phyloP scores from a whole-genome alignment of 2,329 filamentous ascomycete genomes.

The Colletotrichum sp. region DNA sequence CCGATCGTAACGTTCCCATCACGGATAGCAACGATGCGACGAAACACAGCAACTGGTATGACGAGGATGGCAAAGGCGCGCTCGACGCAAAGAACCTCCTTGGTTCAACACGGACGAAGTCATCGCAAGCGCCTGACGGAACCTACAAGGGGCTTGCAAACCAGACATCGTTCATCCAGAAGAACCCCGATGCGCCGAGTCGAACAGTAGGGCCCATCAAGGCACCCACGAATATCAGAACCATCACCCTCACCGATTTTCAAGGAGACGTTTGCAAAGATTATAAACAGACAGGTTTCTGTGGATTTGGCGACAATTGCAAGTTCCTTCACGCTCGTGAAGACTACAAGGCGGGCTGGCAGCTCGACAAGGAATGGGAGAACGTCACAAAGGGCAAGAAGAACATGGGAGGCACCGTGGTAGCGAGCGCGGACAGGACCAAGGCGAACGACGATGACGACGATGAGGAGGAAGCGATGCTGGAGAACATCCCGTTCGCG shows the following conservation, averaged over 20 bases:
- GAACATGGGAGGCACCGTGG: constrained; percentile 62
- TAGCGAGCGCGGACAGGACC: constrained; percentile 63
- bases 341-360: constrained; percentile 91
- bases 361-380: constrained; percentile 95
- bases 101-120: constrained; percentile 54
- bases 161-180: constrained; percentile 77
- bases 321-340: constrained; percentile 80
- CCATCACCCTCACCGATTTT: constrained; percentile 62
- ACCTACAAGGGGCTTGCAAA: constrained; percentile 80
- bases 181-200: constrained; percentile 75
- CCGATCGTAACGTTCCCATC: constrained; percentile 67
- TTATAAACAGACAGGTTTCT: constrained; percentile 61
- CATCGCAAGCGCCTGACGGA: constrained; percentile 53
- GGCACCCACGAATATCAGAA: constrained; percentile 86
- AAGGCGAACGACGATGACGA: constrained; percentile 47
- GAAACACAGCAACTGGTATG: constrained; percentile 88
- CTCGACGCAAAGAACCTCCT: constrained; percentile 59
- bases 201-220: constrained; percentile 85
- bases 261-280: constrained; percentile 68
- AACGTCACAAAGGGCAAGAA: constrained; percentile 76
- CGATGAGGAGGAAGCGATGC: constrained; percentile 69
- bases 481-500: constrained; percentile 87
- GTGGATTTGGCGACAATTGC: constrained; percentile 72
- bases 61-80: constrained; percentile 65
- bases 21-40: constrained; percentile 84